A percentile compares a stretch with the other conserved stretches of the same genome.
These are phyloP conservation scores for Flaveria sonorensis DNA, from an alignment of 129 eudicot genomes.

Conservation along the genomic window DNA sequence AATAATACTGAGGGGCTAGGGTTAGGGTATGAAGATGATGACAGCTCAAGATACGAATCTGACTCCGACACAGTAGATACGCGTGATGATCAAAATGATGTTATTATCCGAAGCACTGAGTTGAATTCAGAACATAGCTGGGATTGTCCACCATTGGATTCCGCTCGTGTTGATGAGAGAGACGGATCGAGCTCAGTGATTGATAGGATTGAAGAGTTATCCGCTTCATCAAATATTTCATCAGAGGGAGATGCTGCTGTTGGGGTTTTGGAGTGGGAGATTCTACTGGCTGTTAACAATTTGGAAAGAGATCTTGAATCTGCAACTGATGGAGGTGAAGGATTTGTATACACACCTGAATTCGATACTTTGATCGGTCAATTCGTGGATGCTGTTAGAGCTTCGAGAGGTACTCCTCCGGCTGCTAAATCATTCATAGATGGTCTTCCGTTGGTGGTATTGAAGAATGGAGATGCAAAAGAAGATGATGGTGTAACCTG, in stretches of 20 bases:
- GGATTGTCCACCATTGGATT: slow-evolving; percentile 24
- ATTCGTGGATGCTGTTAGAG: slow-evolving; percentile 55
- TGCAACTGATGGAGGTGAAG: slow-evolving; percentile 50
- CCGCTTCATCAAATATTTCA: slow-evolving; percentile 26
- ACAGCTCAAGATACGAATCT: too few relatives aligned
- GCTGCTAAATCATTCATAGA: slow-evolving; percentile 77
- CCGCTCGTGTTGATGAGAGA: slow-evolving; percentile 16
- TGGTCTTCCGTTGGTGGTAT: slow-evolving; percentile 52
- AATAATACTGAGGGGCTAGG: too few relatives aligned
- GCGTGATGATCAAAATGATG: too few relatives aligned
- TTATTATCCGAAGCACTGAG: too few relatives aligned
- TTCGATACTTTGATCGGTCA: slow-evolving; percentile 62
- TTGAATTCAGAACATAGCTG: slow-evolving; percentile 35
- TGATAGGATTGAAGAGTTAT: slow-evolving; percentile 53
- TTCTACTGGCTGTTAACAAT: slow-evolving; percentile 65
- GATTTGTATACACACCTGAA: slow-evolving; percentile 48
- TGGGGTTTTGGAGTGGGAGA: slow-evolving; percentile 71
- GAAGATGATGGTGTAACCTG: slow-evolving; percentile 46
- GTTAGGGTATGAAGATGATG: too few relatives aligned
- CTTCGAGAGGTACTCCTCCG: slow-evolving; percentile 77
- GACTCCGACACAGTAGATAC: too few relatives aligned
- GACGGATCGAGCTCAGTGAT: slow-evolving; percentile 47
- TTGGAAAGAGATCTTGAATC: slow-evolving; percentile 45
- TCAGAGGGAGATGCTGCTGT: slow-evolving; percentile 37
- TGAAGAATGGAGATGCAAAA: slow-evolving; percentile 41